phyloP scores from a whole-genome alignment of 1,139 yeast species.

The Suhomyces taliae region DNA sequence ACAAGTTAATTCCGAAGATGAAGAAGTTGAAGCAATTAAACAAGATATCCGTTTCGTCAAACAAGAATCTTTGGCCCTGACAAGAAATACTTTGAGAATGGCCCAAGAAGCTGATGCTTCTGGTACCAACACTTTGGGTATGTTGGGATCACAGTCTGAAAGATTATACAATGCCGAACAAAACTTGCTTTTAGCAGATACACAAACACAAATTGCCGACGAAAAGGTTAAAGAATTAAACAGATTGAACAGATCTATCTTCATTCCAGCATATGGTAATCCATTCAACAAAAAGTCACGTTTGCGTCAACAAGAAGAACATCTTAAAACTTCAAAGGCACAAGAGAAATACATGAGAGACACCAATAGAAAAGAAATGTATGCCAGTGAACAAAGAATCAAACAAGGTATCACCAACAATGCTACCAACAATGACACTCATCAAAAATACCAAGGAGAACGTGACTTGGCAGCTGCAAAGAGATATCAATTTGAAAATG shows the following conservation, averaged over 20 bases:
- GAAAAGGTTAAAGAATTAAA: constrained; percentile 80
- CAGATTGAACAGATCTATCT: constrained; percentile 76
- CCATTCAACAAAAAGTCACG: constrained; percentile 87
- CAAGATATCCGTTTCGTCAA: constrained; percentile 83
- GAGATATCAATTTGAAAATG: constrained; percentile 52
- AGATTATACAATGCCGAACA: constrained; percentile 77
- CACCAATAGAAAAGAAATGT: constrained; percentile 42
- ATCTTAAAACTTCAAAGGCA: constrained; percentile 62
- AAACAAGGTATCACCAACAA: constrained; percentile 42
- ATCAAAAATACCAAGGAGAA: constrained; percentile 52
- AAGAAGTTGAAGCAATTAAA: constrained; percentile 86
- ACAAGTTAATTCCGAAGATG: constrained; percentile 61
- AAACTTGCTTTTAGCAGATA: constrained; percentile 71
- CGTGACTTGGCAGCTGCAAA: constrained; percentile 48
- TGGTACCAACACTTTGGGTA: constrained; percentile 86
- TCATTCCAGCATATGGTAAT: constrained; percentile 77
- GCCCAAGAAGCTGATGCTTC: constrained; percentile 92
- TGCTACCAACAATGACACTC: constrained; percentile 40
- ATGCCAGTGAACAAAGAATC: constrained; percentile 47
- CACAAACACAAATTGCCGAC: constrained; percentile 81
- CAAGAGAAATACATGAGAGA: constrained; percentile 57
- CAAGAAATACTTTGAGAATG: constrained; percentile 82
- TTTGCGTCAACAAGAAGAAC: constrained; percentile 72
- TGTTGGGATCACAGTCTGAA: constrained; percentile 91
- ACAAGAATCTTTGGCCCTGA: constrained; percentile 82